Base-by-base conservation (phyloP, 208 protist species). In the Sergeia podlipaevii region DNA sequence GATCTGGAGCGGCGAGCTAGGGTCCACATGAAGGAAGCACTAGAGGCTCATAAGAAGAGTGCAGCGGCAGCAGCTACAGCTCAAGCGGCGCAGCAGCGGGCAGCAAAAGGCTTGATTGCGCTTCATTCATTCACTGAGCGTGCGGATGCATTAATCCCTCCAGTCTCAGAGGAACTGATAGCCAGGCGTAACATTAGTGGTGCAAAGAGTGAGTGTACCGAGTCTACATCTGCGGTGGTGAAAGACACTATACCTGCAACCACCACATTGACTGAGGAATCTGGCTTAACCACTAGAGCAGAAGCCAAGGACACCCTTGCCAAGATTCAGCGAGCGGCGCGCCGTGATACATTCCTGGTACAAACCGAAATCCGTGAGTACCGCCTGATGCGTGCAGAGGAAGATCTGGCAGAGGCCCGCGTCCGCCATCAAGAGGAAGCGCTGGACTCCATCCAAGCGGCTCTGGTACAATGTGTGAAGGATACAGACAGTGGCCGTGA, bases 91-190 rank as follows among this genome's bases (percentile, higher is more conserved):
- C 27, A 33, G 49, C 33, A 61, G 15, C 50, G 59, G 3, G 62
- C 61, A 7, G 43, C 34, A 7, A 29, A 52, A 20, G 83, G 75
- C 7, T 20, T 71, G 27, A 51, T 86, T 8, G 60, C 50, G 1
- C 65, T 91, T 33, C 65, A 84, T 5, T 24, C 49, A 5, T 91
- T 91, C 56, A 54, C 68, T 8, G 58, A 64, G 23, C 73, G 74
- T 6, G 53, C 88, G 15, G 68, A 91, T 36, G 23, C 33, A 2
- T 52, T 91, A 3, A 37, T 78, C 1, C 69, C 74, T 6, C 64
- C 66, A 2, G 60, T 37, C 2, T 34, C 18, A 6, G 60, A 57
- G 5, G 65, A 71, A 55, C 18, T 30, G 27, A 37, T 34, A 56
- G 17, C 4, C 27, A 53, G 47, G 30, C 4, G 7, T n/a, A 27